Base-by-base conservation (phyloP, 1,284 basidiomycete genomes). In the Sporisorium scitamineum region DNA sequence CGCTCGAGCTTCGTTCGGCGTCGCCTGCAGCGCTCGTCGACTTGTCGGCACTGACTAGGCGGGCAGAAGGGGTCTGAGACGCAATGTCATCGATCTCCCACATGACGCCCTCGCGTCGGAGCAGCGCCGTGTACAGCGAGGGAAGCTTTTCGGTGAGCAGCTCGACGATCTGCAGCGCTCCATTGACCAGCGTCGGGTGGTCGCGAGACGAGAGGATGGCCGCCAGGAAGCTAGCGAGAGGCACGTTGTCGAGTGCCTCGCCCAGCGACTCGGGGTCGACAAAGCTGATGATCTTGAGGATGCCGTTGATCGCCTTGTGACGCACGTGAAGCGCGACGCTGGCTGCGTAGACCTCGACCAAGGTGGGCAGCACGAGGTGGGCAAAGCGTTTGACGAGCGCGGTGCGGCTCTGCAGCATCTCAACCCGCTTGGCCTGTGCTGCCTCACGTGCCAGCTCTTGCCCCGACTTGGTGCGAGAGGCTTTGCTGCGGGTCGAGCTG, bases 11-110 rank as follows among this genome's bases (percentile, higher is more conserved):
- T 54, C 32, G 44, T 18, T 85, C 93, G 93, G 7, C 94, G 92
- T 73, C 97, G 90, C 31, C 39, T 20, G 55, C 16, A 7, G 54
- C 47, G 7, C 24, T 96, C 96, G 85, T 93, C 93, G 6, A 94
- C 93, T 74, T 98, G 90, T 8, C 95, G 93, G 18, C 24, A 32
- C 53, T 60, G 18, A 61, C 96, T 93, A 81, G 89, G 91, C 93
- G 96, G 78, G 29, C 58, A 7, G 73, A 72, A 3, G 74, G 74
- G 31, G 62, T 67, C 56, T 76, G 69, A 7, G 65, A 63, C 8
- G 83, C 84, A 41, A 85, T 77, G 60, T 79, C 72, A 34, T 81
- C 79, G 34, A 85, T 80, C 64, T 85, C 82, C 65, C 75, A 80
- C 72, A 83, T 74, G 44, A 83, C 81, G 27, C 84, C 84, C 45